Conservation (phyloP, 2,329 filamentous ascomycete genomes). For the Cadophora malorum region DNA sequence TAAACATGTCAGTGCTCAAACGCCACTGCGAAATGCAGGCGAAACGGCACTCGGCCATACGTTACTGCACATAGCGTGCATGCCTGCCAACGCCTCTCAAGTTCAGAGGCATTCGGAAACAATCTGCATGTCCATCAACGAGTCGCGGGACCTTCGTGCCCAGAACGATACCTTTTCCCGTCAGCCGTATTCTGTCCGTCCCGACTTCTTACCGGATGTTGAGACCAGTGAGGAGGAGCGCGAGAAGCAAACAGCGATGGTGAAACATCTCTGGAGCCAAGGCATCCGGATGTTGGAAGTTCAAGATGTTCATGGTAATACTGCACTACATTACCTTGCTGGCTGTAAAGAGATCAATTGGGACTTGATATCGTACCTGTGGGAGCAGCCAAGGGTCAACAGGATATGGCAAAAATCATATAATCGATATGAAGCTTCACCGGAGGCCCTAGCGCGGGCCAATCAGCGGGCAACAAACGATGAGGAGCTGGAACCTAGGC, state of each 20-base stretch:
- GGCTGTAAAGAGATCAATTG: constrained; percentile 27
- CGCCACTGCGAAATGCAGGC: constrained; percentile 29
- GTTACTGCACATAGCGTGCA: constrained; percentile 36
- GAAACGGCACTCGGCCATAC: constrained; percentile 35
- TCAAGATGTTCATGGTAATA: constrained; percentile 35
- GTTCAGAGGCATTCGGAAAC: constrained; percentile 27
- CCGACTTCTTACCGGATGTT: neutral
- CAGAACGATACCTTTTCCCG: constrained; percentile 23
- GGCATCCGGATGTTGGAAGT: constrained; percentile 21
- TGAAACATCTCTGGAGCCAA: constrained; percentile 29
- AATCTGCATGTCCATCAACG: constrained; percentile 32
- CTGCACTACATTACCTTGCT: constrained; percentile 35
- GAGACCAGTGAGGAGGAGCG: constrained; percentile 2
- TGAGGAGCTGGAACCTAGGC: neutral
- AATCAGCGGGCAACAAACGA: neutral
- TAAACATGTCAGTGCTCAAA: constrained; percentile 23
- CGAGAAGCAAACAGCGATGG: constrained; percentile 19
- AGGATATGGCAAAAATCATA: constrained; percentile 17
- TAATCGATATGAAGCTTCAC: constrained; percentile 24
- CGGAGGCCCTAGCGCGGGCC: constrained; percentile 20
- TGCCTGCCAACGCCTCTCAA: constrained; percentile 27
- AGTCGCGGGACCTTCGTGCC: constrained; percentile 33
- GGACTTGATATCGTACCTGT: constrained; percentile 27
- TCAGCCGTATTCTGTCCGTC: neutral
- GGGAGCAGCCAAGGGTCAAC: constrained; percentile 12